Conservation (phyloP, 257 asterid species). For the Fraxinus quadrangulata region DNA sequence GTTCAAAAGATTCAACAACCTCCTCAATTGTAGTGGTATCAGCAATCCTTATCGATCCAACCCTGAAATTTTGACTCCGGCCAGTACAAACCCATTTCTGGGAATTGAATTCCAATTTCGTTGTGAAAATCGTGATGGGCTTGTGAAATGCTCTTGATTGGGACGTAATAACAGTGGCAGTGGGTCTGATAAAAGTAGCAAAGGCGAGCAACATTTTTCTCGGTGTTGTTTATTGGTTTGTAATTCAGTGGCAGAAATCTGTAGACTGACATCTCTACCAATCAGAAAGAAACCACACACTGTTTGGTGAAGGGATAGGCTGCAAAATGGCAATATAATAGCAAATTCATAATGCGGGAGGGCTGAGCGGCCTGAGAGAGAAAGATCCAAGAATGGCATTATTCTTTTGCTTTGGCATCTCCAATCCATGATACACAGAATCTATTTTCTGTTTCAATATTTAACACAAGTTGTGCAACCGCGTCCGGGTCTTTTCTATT, state of each 20-base stretch:
- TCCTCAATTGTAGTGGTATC: constrained; percentile 33
- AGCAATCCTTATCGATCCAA: constrained; percentile 24
- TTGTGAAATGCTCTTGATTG: constrained; percentile 18
- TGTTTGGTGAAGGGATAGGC: not conserved
- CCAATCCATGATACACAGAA: too few relatives aligned
- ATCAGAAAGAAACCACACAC: not conserved
- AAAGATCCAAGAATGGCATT: too few relatives aligned
- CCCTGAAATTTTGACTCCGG: constrained; percentile 26
- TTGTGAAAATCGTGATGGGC: constrained; percentile 24
- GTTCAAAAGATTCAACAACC: constrained; percentile 44
- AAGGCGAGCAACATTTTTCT: constrained; percentile 32
- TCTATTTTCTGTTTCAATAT: too few relatives aligned
- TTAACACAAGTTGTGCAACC: too few relatives aligned
- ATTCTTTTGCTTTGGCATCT: too few relatives aligned
- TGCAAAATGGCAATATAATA: too few relatives aligned
- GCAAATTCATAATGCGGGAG: too few relatives aligned
- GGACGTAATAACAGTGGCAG: constrained; percentile 14
- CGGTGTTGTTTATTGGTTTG: not conserved
- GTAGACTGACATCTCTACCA: not conserved
- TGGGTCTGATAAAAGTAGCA: constrained; percentile 29
- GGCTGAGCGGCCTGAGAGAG: too few relatives aligned
- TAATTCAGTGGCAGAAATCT: too few relatives aligned
- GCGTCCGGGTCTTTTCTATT: too few relatives aligned
- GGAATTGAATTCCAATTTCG: constrained; percentile 22
- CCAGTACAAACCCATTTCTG: constrained; percentile 20